Evolutionary conservation across 345 rosid species (phyloP).

Genomic region (Laguncularia racemosa): DNA sequence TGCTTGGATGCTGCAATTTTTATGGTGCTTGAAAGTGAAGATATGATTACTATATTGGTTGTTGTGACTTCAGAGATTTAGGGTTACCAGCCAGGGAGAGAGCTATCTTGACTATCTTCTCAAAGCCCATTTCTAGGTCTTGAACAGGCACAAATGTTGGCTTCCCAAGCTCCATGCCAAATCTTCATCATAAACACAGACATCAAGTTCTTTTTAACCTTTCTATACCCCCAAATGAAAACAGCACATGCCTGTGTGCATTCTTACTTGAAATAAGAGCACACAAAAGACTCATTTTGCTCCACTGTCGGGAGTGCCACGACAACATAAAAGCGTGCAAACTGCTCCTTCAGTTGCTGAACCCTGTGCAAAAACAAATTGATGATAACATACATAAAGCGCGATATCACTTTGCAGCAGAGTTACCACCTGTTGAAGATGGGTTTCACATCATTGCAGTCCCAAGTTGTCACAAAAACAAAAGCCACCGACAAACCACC

Average conservation of each 20-base stretch:
- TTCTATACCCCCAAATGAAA: neutral
- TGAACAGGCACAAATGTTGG: conserved; percentile 74
- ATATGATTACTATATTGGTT: neutral
- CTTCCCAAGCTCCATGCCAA: conserved; percentile 77
- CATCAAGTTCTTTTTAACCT: neutral
- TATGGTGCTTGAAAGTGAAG: neutral
- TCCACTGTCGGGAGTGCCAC: conserved; percentile 51
- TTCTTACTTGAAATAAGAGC: conserved; percentile 79
- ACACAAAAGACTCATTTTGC: conserved; percentile 64
- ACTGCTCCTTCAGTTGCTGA: conserved; percentile 56
- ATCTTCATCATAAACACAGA: conserved; percentile 26
- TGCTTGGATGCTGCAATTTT: conserved; percentile 67
- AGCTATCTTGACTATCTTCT: conserved; percentile 83
- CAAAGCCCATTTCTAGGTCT: conserved; percentile 93
- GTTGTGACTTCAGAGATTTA: neutral
- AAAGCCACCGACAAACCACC: conserved; percentile 84
- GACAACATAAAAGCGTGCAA: conserved; percentile 63
- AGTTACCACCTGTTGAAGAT: conserved; percentile 53
- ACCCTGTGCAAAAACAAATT: conserved; percentile 33
- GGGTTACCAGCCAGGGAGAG: conserved; percentile 71
- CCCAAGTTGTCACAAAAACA: conserved; percentile 76
- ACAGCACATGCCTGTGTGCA: conserved; percentile 1
- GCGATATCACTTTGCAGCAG: neutral
- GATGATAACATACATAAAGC: neutral
- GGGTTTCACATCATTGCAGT: conserved; percentile 24